Evolutionary conservation across 352 stramenopile genomes (phyloP), one percentile per base, ranked within the genome.

Genomic region (Globisporangium nagaii): DNA sequence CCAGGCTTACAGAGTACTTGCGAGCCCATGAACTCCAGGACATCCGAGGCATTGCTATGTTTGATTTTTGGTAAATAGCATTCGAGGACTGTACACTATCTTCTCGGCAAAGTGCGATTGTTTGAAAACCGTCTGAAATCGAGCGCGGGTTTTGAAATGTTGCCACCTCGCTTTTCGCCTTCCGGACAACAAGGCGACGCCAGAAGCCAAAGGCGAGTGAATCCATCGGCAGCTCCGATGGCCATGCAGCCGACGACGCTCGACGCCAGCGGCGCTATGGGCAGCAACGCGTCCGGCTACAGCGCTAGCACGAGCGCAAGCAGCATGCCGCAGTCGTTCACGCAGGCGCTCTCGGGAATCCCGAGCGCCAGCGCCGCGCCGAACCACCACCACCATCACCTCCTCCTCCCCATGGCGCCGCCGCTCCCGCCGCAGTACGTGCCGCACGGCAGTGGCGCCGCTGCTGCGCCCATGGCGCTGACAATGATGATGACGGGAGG

Each of bases 131-230:
- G n/a, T n/a, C n/a, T n/a, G n/a, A n/a, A n/a, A n/a, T n/a, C n/a
- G n/a, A n/a, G 25, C 43, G 25, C 44, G 44, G 44, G 44, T 51
- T 51, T 51, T 51, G 44, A 40, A 51, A 51, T 51, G 44, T 51
- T 34, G 7, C 41, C 41, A 34, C 24, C 25, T 47, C 41, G 44
- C 44, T 25, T 39, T 31, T 50, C 30, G 44, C 24, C 12, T n/a
- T n/a, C n/a, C n/a, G n/a, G n/a, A 7, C 19, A 41, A n/a, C n/a
- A 41, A 22, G 12, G 11, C 13, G 40, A 32, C 22, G 13, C 12
- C 22, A 30, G n/a, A 46, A 22, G 15, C n/a, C 45, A 46, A 36
- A 57, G 15, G 15, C 48, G 22, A 39, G 31, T 56, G 48, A 43
- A 56, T 45, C 48, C 48, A 45, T 48, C 24, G 2, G 22, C 31